These are phyloP conservation scores for Coleophoma crateriformis DNA, from an alignment of 2,329 filamentous ascomycete species.

Conservation along the genomic window DNA sequence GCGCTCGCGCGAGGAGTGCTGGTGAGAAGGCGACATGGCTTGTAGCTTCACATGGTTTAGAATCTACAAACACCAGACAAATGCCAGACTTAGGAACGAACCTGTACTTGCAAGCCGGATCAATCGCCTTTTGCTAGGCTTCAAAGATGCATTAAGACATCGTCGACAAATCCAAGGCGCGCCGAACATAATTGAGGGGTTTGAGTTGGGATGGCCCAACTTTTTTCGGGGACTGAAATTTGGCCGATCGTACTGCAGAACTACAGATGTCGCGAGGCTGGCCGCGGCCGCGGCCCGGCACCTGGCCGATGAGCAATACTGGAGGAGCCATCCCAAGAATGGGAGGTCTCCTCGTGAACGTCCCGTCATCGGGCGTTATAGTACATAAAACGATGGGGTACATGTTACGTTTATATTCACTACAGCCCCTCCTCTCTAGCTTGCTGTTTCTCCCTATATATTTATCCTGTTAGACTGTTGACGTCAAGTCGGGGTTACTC, in stretches of 20 bases:
- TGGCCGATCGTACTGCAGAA: too few species aligned
- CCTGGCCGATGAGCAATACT: too few species aligned
- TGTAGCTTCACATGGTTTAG: slow-evolving; percentile 12
- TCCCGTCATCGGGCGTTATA: background rate
- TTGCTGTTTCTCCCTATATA: too few species aligned
- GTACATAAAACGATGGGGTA: too few species aligned
- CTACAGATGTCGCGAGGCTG: background rate
- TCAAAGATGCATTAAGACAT: slow-evolving; percentile 33
- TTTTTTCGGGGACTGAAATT: background rate
- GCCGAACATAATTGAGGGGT: slow-evolving; percentile 23
- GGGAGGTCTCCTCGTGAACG: background rate
- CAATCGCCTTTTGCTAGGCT: slow-evolving; percentile 16
- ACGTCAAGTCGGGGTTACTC: too few species aligned
- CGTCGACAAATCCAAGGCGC: slow-evolving; percentile 48
- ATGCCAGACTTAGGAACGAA: slow-evolving; percentile 20
- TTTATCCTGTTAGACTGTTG: too few species aligned
- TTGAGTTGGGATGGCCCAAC: background rate
- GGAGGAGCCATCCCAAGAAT: background rate
- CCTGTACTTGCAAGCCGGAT: slow-evolving; percentile 40
- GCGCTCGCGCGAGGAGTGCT: slow-evolving; percentile 54
- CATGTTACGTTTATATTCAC: too few species aligned
- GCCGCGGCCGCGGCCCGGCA: background rate
- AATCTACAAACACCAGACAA: slow-evolving; percentile 6
- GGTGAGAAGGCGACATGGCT: slow-evolving; percentile 33
- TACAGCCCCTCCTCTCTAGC: too few species aligned